Base-by-base conservation (phyloP, 129 eudicot genomes). In the Flaveria trinervia region DNA sequence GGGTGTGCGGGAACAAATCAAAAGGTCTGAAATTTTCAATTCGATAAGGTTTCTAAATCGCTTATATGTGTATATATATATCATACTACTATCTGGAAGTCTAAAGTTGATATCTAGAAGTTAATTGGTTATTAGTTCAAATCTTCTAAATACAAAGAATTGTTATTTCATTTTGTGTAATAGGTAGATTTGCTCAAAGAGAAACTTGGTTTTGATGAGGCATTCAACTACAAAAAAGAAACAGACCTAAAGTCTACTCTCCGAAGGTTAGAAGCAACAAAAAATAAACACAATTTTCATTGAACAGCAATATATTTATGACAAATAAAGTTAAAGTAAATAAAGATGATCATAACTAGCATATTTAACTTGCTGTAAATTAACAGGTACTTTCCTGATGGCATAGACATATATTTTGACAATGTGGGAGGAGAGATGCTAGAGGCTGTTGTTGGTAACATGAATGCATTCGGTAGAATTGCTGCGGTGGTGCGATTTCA, bases 401-500 rank as follows among this genome's bases (percentile, higher is more conserved):
- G 97, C 22, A 92, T 91, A 16, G 92, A 88, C 80, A 77, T 91
- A 79, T 91, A 88, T 18, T 88, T 91, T 71, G 97, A 91, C 78
- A 89, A 92, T 28, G 96, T 92, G 41, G 97, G 97, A 50, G 92
- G 84, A 0, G 85, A 89, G 60, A 92, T 92, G 90, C 77, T 89
- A 23, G 97, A 89, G 68, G 89, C 90, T 12, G 89, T 75, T 10
- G 74, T 92, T 74, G 49, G 78, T 1, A 92, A 89, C 85, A 89
- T 92, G 97, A 92, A 85, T 60, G 1, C 73, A 7, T 89, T 81
- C 26, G 97, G 96, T 8, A 84, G 91, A 64, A 86, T 92, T 41
- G 88, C 85, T n/a, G 81, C 68, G 0, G 96, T 69, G 97, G 97
- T 10, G 92, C 69, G 16, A 89, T 87, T 33, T 87, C 96, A 3